Evolutionary conservation across 1,139 yeast genomes (phyloP).

Genomic region (Yamadazyma pseudoaaseri): DNA sequence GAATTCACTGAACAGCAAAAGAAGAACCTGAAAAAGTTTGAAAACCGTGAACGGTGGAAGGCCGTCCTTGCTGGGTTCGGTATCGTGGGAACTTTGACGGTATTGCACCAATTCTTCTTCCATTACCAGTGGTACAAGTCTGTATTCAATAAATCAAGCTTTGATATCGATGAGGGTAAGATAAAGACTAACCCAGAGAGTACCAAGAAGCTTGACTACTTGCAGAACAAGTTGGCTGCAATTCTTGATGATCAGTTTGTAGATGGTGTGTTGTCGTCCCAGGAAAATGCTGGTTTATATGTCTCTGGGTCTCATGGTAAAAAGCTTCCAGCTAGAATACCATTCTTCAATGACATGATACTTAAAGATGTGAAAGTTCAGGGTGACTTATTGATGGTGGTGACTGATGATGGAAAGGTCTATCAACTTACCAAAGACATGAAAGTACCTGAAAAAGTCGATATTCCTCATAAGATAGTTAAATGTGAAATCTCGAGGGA

Average conservation of each 20-base stretch:
- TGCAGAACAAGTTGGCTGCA: conserved; percentile 18
- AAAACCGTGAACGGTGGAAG: conserved; percentile 34
- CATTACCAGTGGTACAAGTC: conserved; percentile 39
- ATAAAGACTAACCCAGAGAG: conserved; percentile 20
- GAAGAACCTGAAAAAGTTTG: conserved; percentile 23
- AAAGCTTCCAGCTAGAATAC: conserved; percentile 58
- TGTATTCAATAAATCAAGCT: conserved; percentile 21
- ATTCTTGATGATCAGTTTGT: conserved; percentile 20
- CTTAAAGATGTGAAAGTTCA: conserved; percentile 58
- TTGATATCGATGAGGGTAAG: conserved; percentile 22
- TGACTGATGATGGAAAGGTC: conserved; percentile 71
- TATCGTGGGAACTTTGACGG: conserved; percentile 32
- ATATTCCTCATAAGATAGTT: conserved; percentile 45
- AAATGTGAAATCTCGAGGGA: conserved; percentile 55
- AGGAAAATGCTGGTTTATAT: conserved; percentile 33
- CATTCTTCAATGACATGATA: conserved; percentile 60
- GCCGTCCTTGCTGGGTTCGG: conserved; percentile 31
- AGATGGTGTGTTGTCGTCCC: conserved; percentile 16
- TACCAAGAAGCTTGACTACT: conserved; percentile 23
- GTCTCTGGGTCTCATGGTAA: conserved; percentile 37
- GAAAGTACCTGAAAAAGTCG: conserved; percentile 22
- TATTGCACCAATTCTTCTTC: conserved; percentile 40
- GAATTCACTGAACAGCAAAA: conserved; percentile 24
- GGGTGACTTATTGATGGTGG: conserved; percentile 53
- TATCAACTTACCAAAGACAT: conserved; percentile 56